Conservation (phyloP, 2,329 filamentous ascomycete genomes). For the Malbranchea cinnamomea region DNA sequence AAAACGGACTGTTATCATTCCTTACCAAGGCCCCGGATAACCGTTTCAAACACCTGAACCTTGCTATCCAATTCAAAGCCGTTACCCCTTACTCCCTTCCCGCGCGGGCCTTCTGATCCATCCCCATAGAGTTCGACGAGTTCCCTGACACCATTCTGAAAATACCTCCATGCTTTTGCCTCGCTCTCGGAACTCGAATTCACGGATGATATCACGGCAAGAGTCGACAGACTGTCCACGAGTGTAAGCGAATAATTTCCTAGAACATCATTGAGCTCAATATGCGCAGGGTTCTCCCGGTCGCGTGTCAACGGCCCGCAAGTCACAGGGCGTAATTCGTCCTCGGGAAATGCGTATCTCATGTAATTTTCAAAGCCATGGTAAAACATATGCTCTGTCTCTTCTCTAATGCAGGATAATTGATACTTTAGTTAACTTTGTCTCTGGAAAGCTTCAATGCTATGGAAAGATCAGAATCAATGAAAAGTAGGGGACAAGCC, state of each 20-base stretch:
- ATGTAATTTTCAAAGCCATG: conserved; percentile 96
- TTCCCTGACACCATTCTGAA: conserved; percentile 63
- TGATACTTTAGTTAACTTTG: too few species aligned
- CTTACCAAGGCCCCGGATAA: conserved; percentile 59
- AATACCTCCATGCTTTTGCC: conserved; percentile 51
- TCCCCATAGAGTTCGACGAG: conserved; percentile 79
- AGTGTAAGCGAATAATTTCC: conserved; percentile 94
- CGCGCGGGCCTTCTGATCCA: conserved; percentile 52
- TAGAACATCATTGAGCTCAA: conserved; percentile 85
- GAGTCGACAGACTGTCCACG: conserved; percentile 85
- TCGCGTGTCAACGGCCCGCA: conserved; percentile 78
- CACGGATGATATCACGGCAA: conserved; percentile 78
- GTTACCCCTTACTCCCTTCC: conserved; percentile 54
- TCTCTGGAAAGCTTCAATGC: background rate
- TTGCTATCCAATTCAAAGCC: conserved; percentile 96
- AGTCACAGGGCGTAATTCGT: conserved; percentile 77
- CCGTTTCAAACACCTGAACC: conserved; percentile 96
- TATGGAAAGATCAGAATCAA: background rate
- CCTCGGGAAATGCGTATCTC: conserved; percentile 83
- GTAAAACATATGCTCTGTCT: conserved; percentile 65
- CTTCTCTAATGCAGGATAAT: conserved; percentile 20
- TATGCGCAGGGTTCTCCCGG: conserved; percentile 58
- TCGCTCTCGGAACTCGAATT: conserved; percentile 41
- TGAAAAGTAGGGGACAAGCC: too few species aligned
- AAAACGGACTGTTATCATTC: background rate